Conservation (phyloP, 345 rosid species). For the Syzygium aqueum region DNA sequence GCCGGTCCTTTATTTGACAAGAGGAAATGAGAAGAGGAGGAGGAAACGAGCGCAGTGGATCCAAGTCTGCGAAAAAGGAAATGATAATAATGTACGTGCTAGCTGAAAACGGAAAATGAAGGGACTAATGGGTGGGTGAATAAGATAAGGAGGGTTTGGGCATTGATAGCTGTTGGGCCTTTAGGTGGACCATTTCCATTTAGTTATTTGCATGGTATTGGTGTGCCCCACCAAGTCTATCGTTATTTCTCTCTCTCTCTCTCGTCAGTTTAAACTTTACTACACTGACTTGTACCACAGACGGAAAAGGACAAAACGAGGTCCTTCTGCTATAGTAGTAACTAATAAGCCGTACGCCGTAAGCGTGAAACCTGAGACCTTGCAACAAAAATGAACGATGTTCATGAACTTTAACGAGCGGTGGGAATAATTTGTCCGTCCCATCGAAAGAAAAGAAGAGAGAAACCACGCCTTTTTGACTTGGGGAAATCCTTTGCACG, state of each 20-base stretch:
- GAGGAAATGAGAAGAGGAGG: not conserved
- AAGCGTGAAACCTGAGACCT: not conserved
- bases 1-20: not conserved
- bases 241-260: not conserved
- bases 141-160: not conserved
- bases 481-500: not conserved
- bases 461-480: not conserved
- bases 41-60: not conserved
- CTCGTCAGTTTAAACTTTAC: not conserved
- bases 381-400: not conserved
- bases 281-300: not conserved
- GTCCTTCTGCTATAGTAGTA: not conserved
- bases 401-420: not conserved
- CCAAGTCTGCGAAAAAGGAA: not conserved
- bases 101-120: not conserved
- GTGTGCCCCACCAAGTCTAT: not conserved
- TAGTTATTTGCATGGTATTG: not conserved
- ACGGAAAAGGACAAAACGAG: not conserved
- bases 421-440: not conserved
- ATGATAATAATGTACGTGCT: not conserved
- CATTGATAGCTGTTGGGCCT: not conserved
- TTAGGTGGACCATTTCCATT: not conserved
- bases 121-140: not conserved
- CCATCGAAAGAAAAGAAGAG: not conserved
- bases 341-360: too few relatives aligned